phyloP scores from a whole-genome alignment of 106 monocot species.

The Posidonia australis region DNA sequence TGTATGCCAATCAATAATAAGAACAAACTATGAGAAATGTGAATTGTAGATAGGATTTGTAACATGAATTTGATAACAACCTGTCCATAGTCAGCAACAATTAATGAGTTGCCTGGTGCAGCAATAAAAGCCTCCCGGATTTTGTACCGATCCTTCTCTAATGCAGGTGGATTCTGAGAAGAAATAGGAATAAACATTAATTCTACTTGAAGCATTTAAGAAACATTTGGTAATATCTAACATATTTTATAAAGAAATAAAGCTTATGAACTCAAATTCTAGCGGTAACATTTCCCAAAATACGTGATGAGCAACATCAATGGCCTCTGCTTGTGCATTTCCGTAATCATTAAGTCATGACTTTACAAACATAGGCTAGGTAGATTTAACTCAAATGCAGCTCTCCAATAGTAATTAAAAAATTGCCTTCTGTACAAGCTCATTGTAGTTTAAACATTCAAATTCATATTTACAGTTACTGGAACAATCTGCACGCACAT shows the following conservation, averaged over 20 bases:
- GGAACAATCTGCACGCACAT: no score
- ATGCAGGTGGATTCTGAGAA: constrained; percentile 86
- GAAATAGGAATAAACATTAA: background rate
- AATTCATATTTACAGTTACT: no score
- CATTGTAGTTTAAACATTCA: no score
- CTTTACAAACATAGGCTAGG: no score
- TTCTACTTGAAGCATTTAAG: background rate
- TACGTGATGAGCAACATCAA: no score
- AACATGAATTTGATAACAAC: constrained; percentile 13
- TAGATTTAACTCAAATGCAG: no score
- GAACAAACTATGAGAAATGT: background rate
- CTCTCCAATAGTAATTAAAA: no score
- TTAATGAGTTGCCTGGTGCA: constrained; percentile 71
- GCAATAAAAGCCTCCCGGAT: constrained; percentile 97
- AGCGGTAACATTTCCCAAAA: no score
- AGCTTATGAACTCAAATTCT: background rate
- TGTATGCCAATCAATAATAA: background rate
- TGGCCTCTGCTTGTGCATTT: no score
- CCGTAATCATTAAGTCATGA: no score
- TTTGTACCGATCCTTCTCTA: constrained; percentile 97
- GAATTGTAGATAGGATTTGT: background rate
- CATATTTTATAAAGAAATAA: background rate
- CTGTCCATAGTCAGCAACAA: constrained; percentile 99
- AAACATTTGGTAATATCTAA: background rate
- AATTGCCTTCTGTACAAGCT: no score